Percentiles rank a stretch among this genome's conserved stretches.
Conservation (phyloP, 139 green algal species). For the Closterium sp. region DNA sequence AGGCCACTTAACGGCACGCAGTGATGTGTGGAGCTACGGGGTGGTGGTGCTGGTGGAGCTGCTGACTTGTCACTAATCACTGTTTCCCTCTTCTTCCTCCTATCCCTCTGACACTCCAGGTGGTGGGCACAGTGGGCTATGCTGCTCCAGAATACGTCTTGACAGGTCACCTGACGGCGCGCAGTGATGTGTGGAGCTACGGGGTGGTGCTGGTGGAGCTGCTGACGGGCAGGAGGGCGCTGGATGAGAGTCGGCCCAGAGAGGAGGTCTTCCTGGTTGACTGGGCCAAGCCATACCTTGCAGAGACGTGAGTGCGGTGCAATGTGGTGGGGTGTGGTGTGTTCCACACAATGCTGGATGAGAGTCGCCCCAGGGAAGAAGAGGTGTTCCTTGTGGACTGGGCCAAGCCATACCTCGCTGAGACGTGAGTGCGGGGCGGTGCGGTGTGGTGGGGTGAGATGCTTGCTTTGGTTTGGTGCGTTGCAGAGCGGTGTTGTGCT, state of each 20-base stretch:
- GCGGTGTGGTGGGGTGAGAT: not conserved
- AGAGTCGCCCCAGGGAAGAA: not conserved
- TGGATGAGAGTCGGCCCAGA: slow-evolving; percentile 24
- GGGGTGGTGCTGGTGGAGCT: slow-evolving; percentile 66
- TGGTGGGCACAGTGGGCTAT: slow-evolving; percentile 69
- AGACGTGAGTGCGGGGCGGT: not conserved
- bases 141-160: slow-evolving; percentile 81
- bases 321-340: no score
- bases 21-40: slow-evolving; percentile 83
- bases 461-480: no score
- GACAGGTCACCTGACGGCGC: slow-evolving; percentile 62
- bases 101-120: not conserved
- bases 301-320: slow-evolving; percentile 10
- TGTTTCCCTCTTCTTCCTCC: no score
- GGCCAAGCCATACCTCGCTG: not conserved
- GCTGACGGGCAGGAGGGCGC: slow-evolving; percentile 53
- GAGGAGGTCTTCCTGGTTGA: slow-evolving; percentile 32
- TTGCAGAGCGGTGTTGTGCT: no score
- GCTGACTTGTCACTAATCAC: slow-evolving; percentile 59
- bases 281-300: slow-evolving; percentile 25
- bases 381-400: slow-evolving; percentile 3
- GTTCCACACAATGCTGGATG: not conserved
- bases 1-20: slow-evolving; percentile 74
- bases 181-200: slow-evolving; percentile 62
- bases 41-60: slow-evolving; percentile 87